Percentiles rank a stretch among this genome's conserved stretches.
phyloP scores from a whole-genome alignment of 371 early-diverging fungal species.

The Enterocytospora artemiae region DNA sequence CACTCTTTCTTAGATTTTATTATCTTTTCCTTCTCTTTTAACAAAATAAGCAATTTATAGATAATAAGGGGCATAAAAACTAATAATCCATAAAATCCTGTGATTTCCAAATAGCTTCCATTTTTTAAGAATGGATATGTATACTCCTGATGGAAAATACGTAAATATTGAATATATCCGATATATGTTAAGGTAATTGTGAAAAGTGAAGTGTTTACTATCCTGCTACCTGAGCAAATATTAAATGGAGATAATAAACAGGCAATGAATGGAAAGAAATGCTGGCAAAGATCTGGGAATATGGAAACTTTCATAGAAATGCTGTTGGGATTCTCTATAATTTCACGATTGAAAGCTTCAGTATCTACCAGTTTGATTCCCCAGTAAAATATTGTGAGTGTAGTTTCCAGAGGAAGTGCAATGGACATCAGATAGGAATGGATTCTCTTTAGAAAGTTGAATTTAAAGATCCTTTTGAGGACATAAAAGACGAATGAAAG shows the following conservation, averaged over 20 bases:
- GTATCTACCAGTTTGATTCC: neutral
- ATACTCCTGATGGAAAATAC: neutral
- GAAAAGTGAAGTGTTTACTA: neutral
- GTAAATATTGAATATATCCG: neutral
- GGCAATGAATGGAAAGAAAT: neutral
- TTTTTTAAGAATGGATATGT: neutral
- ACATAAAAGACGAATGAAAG: neutral
- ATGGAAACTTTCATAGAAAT: neutral
- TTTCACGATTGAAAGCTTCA: neutral
- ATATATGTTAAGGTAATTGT: neutral
- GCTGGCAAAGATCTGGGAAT: neutral
- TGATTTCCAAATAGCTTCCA: neutral
- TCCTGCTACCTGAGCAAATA: neutral
- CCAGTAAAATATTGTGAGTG: neutral
- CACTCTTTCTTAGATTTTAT: neutral
- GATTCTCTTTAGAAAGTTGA: neutral
- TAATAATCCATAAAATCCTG: neutral
- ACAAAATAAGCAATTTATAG: slow-evolving; percentile 1
- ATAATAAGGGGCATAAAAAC: neutral
- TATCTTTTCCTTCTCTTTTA: neutral
- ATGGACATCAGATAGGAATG: neutral
- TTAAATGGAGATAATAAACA: neutral
- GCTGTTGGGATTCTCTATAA: neutral
- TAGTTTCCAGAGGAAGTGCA: neutral
- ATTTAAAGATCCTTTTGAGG: neutral